Base-by-base conservation (phyloP, 2,329 filamentous ascomycete species). In the Triangularia setosa region DNA sequence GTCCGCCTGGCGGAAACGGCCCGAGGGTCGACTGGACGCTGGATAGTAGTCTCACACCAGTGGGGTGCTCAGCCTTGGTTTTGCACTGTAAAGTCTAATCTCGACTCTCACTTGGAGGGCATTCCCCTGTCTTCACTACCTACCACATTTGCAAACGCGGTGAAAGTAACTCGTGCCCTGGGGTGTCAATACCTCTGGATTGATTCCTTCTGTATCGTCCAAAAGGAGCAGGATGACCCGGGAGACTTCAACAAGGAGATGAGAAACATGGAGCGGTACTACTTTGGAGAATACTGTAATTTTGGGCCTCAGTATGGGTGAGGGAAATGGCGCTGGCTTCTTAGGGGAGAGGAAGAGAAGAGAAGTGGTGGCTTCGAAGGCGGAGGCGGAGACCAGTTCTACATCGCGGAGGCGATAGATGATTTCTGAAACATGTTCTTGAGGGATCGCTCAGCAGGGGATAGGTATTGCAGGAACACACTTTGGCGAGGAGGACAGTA, bases 151-250 rank as follows among this genome's bases (percentile, higher is more conserved):
- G 40, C 58, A 33, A 56, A 67, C 21, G 65, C 65, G 18, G 54
- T 67, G 14, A 3, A 55, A 4, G 28, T 67, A 25, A 65, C 65
- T 16, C 63, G 60, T 52, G 61, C n/a, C 8, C 28, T 67, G 1
- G 16, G 28, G 21, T 60, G 60, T 5, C 56, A 61, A 24, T 63
- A 65, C 53, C 55, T 67, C 12, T 67, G 60, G 65, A 67, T 67
- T 33, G 63, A 67, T 25, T 21, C 63, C 16, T 24, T 67, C 28
- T 67, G 60, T 58, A 62, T 64, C 3, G 62, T 66, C 18, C 64
- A 64, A 27, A 21, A 57, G 7, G 12, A 16, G 12, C 62, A 64
- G n/a, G 18, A 57, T 6, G 12, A 16, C 0, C 7, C 6, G n/a
- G 25, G 33, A 2, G 62, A 67, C 18, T 64, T 58, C 59, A 40